phyloP scores from a whole-genome alignment of 768 basidiomycete genomes.

The Kwoniella sp. region DNA sequence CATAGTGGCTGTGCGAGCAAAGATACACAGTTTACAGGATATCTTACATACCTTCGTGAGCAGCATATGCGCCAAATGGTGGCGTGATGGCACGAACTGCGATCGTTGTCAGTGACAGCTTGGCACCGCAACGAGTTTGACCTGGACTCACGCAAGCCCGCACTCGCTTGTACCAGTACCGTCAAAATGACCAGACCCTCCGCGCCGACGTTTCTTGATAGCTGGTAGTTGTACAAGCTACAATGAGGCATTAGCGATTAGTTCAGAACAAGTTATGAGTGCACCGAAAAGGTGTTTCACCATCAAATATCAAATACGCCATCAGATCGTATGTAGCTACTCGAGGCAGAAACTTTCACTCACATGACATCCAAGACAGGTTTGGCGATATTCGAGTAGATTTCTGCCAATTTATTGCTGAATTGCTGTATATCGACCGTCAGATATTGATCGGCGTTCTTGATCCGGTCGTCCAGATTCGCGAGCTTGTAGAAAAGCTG shows the following conservation, averaged over 20 bases:
- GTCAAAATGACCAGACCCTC: constrained; percentile 85
- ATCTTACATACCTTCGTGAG: constrained; percentile 59
- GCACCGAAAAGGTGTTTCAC: background rate
- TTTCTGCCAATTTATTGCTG: constrained; percentile 83
- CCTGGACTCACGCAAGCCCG: constrained; percentile 74
- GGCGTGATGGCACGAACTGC: constrained; percentile 86
- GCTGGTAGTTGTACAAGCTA: constrained; percentile 92
- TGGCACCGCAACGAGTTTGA: too few relatives aligned
- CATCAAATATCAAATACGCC: background rate
- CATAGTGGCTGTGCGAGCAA: background rate
- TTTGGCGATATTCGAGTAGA: constrained; percentile 89
- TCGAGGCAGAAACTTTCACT: too few relatives aligned
- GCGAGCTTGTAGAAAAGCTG: constrained; percentile 95
- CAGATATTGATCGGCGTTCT: constrained; percentile 93
- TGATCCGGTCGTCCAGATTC: constrained; percentile 91
- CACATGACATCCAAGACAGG: constrained; percentile 71
- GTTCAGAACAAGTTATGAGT: too few relatives aligned
- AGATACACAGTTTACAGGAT: background rate
- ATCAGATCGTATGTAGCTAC: background rate
- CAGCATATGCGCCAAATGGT: constrained; percentile 86
- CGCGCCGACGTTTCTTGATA: constrained; percentile 90
- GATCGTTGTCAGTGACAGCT: constrained; percentile 13
- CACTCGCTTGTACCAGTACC: constrained; percentile 78
- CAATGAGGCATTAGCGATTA: constrained; percentile 51
- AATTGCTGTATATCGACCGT: constrained; percentile 95